Percentiles rank a stretch among this genome's conserved stretches.
Evolutionary conservation across 2,329 filamentous ascomycete genomes (phyloP).

Genomic region (Alternaria brassicae): DNA sequence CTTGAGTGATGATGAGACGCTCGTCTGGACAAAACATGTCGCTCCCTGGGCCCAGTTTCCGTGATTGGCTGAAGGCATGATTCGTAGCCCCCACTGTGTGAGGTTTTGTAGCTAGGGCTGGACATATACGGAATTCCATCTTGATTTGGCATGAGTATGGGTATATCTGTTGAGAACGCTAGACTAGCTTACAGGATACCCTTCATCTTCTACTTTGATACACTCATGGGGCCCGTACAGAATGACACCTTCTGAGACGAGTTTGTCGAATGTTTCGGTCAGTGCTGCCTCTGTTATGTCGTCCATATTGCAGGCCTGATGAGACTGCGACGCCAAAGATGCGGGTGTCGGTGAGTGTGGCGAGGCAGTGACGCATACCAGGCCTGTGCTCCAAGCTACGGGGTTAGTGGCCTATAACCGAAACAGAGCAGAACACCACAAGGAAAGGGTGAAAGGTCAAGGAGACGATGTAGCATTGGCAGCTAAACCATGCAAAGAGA

Average conservation of each 20-base stretch:
- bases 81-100: conserved; percentile 33
- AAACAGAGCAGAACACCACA: conserved; percentile 2
- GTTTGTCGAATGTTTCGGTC: conserved; percentile 30
- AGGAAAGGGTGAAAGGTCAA: neutral
- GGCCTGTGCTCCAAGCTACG: conserved; percentile 16
- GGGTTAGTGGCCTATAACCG: conserved; percentile 12
- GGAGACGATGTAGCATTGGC: conserved; percentile 13
- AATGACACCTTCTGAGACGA: conserved; percentile 35
- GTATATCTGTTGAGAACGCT: neutral
- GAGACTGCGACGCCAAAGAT: neutral
- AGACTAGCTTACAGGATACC: conserved; percentile 35
- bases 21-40: conserved; percentile 55
- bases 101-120: conserved; percentile 41
- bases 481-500: conserved; percentile 15
- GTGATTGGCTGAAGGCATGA: conserved; percentile 22
- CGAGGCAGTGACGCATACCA: neutral
- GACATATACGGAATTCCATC: conserved; percentile 46
- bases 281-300: conserved; percentile 22
- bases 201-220: conserved; percentile 27
- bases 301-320: conserved; percentile 13
- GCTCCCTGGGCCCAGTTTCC: conserved; percentile 45
- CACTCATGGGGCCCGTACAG: conserved; percentile 33
- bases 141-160: conserved; percentile 13
- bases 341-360: conserved; percentile 11
- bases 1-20: conserved; percentile 52